Percentiles rank a stretch among this genome's conserved stretches.
phyloP scores from a whole-genome alignment of 2,329 filamentous ascomycete genomes.

The Epicoccum nigrum region DNA sequence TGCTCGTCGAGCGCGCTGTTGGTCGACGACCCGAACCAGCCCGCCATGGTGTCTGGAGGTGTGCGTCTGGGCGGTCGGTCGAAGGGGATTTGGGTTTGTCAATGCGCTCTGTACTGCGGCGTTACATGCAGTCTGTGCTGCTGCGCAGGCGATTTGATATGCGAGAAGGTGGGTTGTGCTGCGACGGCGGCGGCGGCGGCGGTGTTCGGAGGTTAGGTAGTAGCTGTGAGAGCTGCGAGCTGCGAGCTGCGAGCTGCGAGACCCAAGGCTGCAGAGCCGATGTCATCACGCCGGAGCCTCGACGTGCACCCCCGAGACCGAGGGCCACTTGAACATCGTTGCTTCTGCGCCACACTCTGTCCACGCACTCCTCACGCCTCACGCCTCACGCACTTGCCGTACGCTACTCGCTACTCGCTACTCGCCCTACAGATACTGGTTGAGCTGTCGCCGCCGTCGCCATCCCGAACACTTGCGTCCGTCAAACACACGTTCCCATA shows the following conservation, averaged over 20 bases:
- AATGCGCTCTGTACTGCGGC: neutral
- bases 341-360: too few relatives aligned
- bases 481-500: neutral
- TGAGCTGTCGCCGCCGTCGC: neutral
- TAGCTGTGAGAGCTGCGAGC: neutral
- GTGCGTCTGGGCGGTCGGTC: neutral
- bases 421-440: neutral
- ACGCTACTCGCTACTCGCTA: too few relatives aligned
- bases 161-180: neutral
- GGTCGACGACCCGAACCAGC: constrained; percentile 87
- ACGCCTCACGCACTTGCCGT: constrained; percentile 2
- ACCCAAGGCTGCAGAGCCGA: too few relatives aligned
- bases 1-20: constrained; percentile 95
- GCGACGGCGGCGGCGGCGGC: neutral
- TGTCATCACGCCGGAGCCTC: too few relatives aligned
- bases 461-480: too few relatives aligned
- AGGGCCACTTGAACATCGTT: too few relatives aligned
- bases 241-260: too few relatives aligned
- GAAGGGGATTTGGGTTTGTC: neutral
- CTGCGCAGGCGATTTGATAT: neutral
- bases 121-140: neutral
- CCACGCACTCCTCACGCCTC: too few relatives aligned
- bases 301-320: too few relatives aligned
- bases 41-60: constrained; percentile 69
- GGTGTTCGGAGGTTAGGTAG: constrained; percentile 1